Evolutionary conservation across 2,329 filamentous ascomycete genomes (phyloP), one percentile per base, ranked within the genome.

Genomic region (Aspergillus sp.): DNA sequence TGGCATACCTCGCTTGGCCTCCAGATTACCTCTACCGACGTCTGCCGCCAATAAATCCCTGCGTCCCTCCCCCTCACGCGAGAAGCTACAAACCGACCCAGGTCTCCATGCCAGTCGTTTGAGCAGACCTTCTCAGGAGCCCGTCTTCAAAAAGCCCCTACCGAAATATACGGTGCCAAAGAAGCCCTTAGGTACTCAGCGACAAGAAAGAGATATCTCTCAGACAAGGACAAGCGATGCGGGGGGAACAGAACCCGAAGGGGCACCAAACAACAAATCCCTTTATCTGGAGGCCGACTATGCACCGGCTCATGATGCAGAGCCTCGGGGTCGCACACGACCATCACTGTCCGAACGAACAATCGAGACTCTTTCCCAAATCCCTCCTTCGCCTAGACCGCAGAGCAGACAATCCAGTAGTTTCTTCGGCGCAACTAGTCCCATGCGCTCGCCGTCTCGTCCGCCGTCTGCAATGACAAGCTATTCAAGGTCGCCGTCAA

Each of bases 351-450:
- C 90, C 0, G 93, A 97, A 68, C 84, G 94, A 60, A 96, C 93
- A 0, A 88, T 96, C 45, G 91, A 96, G 73, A 96, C 91, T 0
- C 79, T 97, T 5, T 85, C 92, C 3, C 85, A 87, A 50, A 80
- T 97, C 30, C 91, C 92, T 0, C 87, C 91, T 0, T 95, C 92
- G 0, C 92, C 93, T 4, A 86, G 85, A 0, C 75, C 90, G 49
- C 85, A 83, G 55, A 86, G 86, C 60, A 86, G 87, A 57, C 80
- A 84, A 8, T 91, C 91, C 0, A 87, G 85, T 0, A 87, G 85
- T 58, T 92, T 96, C 74, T 95, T 91, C 71, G 87, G 87, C 52
- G 76, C 81, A 2, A 82, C 87, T n/a, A 84, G 84, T 60, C 80
- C 84, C 6, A 84, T 85, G 76, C 81, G 82, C 17, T 84, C 89